phyloP scores from a whole-genome alignment of 1,284 basidiomycete genomes.

The Mycena citricolor region DNA sequence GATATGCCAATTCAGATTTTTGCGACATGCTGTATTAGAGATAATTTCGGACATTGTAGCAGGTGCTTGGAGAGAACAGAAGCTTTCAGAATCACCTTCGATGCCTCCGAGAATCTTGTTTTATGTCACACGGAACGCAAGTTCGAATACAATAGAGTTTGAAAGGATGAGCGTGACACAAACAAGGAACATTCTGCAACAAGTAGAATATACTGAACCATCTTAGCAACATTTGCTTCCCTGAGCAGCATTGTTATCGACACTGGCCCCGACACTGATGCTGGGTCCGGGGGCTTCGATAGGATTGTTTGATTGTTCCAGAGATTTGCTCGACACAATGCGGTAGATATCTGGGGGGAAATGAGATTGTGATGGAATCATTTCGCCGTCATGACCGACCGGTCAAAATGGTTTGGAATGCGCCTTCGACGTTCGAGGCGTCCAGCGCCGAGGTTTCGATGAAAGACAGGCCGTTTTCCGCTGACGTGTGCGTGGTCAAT shows the following conservation, averaged over 20 bases:
- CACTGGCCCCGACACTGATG: conserved; percentile 69
- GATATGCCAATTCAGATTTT: too few species aligned
- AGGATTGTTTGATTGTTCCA: conserved; percentile 71
- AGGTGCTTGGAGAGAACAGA: too few species aligned
- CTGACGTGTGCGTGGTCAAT: conserved; percentile 29
- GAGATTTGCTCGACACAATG: conserved; percentile 83
- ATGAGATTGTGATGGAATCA: conserved; percentile 3
- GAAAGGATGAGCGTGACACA: too few species aligned
- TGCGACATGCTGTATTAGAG: too few species aligned
- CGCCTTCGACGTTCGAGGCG: conserved; percentile 95
- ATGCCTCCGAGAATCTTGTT: too few species aligned
- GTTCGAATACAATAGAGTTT: too few species aligned
- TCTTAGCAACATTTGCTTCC: conserved; percentile 43
- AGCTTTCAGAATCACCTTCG: too few species aligned
- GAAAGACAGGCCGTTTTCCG: conserved; percentile 85
- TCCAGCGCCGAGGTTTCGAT: conserved; percentile 99
- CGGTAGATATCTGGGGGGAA: conserved; percentile 81
- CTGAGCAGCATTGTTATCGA: conserved; percentile 40
- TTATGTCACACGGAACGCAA: too few species aligned
- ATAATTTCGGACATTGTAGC: too few species aligned
- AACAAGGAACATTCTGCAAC: too few species aligned
- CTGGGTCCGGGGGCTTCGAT: conserved; percentile 52
- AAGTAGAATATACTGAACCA: too few species aligned
- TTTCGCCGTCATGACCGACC: conserved; percentile 47
- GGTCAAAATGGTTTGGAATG: conserved; percentile 96